Base-by-base conservation (phyloP, 2,329 filamentous ascomycete species). In the Colletotrichum sansevieriae region DNA sequence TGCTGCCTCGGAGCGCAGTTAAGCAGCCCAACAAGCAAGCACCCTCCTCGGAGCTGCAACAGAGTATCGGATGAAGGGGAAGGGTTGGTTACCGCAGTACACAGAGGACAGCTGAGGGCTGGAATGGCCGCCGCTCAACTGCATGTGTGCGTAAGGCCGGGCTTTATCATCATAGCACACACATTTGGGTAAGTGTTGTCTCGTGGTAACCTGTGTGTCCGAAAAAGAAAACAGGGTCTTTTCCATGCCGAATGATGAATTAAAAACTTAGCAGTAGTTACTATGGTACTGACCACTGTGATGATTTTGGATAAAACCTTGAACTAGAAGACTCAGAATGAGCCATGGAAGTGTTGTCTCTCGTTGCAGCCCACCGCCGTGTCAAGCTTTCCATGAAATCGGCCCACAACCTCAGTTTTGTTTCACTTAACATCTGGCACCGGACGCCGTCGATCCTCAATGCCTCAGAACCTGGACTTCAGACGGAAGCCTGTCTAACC, bases 361-460 rank as follows among this genome's bases (percentile, higher is more conserved):
- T 25, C 18, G 47, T 22, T 20, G 56, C 56, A 65, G 56, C 37
- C 63, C 56, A 51, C 62, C 15, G 49, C 54, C 33, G 35, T n/a
- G 46, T 56, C 65, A 65, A 51, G 49, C 55, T 68, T 65, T 56
- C n/a, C 13, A 25, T 13, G 33, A 35, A 56, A 43, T 65, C 55
- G 25, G 54, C 43, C 63, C 66, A 49, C 57, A 25, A 69, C 56
- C 41, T 67, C 66, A 44, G 47, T 67, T 66, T 68, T 68, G 67
- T 70, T 70, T 70, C 67, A 70, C 56, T 68, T 58, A 62, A 68
- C 49, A 13, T 63, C 57, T 58, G 63, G 57, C 52, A 58, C 52
- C 43, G 54, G 57, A 43, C 49, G 25, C 22, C 52, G 49, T 61
- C 52, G 43, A 60, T 52, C 63, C 51, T 54, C 51, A 62, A 47